Conservation (phyloP, 139 green algal genomes). For the Coccomyxa sp. region DNA sequence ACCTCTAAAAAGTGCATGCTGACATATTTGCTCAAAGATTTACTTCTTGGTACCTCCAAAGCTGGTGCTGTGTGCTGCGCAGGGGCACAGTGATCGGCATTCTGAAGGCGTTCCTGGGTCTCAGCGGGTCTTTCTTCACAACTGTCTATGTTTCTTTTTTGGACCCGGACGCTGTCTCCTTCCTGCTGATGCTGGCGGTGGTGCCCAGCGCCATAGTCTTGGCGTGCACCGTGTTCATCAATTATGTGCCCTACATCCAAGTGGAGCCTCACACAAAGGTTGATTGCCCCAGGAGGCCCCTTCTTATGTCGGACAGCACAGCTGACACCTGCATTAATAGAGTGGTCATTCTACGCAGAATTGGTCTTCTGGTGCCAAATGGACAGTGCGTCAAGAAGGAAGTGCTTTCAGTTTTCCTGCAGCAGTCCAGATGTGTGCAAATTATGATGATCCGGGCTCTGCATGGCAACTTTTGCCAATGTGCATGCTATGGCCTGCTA, state of each 20-base stretch:
- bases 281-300: not conserved
- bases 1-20: constrained; percentile 43
- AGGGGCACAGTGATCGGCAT: constrained; percentile 74
- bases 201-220: constrained; percentile 24
- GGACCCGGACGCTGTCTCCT: constrained; percentile 28
- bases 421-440: too few relatives aligned
- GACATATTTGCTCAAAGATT: constrained; percentile 61
- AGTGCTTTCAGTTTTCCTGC: too few relatives aligned
- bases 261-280: constrained; percentile 26
- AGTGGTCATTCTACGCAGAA: too few relatives aligned
- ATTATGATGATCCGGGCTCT: too few relatives aligned
- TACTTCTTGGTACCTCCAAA: constrained; percentile 57
- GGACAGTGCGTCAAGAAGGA: too few relatives aligned
- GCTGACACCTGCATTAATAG: too few relatives aligned
- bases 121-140: constrained; percentile 47
- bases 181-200: constrained; percentile 52
- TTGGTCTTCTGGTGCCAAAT: too few relatives aligned
- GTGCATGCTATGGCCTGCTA: too few relatives aligned
- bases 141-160: constrained; percentile 50
- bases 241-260: constrained; percentile 49
- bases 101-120: constrained; percentile 58
- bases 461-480: too few relatives aligned
- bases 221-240: constrained; percentile 35
- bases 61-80: not conserved
- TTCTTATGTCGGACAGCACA: not conserved